These are phyloP conservation scores for Penicillium verrucosum DNA, from an alignment of 2,329 filamentous ascomycete species.

Conservation along the genomic window DNA sequence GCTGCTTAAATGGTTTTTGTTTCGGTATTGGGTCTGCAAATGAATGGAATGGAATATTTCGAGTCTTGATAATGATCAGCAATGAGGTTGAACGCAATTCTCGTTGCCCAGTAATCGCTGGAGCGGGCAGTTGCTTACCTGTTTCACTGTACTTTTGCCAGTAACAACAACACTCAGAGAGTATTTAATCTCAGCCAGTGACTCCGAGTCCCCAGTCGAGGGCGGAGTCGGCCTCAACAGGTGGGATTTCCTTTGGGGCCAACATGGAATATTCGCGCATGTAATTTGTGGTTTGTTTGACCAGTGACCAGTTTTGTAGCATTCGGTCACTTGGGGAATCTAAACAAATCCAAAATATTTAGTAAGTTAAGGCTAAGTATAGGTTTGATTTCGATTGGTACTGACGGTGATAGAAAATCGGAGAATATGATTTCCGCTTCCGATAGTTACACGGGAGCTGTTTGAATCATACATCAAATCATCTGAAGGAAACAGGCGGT, in stretches of 20 bases:
- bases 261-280: background rate
- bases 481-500: background rate
- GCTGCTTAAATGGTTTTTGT: background rate
- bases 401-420: conserved; percentile 1
- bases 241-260: background rate
- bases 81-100: background rate
- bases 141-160: background rate
- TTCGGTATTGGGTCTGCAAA: background rate
- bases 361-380: background rate
- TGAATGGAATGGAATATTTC: background rate
- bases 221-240: background rate
- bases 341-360: background rate
- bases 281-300: background rate
- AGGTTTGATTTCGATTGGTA: background rate
- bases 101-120: background rate
- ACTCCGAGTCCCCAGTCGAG: background rate
- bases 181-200: background rate
- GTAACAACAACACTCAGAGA: background rate
- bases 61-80: background rate
- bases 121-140: background rate
- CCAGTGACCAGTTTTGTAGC: background rate
- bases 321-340: background rate
- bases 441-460: conserved; percentile 3
- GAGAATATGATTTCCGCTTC: background rate
- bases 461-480: background rate